These are phyloP conservation scores for Caryocar brasiliense DNA, from an alignment of 441 rosid genomes.

Conservation along the genomic window DNA sequence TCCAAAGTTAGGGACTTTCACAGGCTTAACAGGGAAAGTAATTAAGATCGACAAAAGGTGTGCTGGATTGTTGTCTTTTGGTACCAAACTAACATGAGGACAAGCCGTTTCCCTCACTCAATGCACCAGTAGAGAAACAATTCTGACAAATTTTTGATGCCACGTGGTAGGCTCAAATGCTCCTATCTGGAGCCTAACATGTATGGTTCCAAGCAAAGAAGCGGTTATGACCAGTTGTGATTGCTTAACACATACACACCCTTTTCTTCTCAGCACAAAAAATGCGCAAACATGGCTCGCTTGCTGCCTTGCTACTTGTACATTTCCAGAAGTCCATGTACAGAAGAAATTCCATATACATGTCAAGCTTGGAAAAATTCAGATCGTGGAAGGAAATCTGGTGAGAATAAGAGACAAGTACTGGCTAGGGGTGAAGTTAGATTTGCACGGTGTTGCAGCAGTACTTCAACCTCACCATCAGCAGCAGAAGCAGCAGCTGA, in stretches of 20 bases:
- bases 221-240: not conserved
- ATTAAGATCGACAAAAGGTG: too few relatives aligned
- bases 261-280: not conserved
- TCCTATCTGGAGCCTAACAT: not conserved
- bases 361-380: not conserved
- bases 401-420: not conserved
- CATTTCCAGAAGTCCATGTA: not conserved
- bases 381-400: not conserved
- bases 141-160: too few relatives aligned
- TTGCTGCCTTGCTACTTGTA: slow-evolving; percentile 2
- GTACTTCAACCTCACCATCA: slow-evolving; percentile 5
- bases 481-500: slow-evolving; percentile 4
- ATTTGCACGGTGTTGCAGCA: slow-evolving; percentile 4
- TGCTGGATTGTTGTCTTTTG: too few relatives aligned
- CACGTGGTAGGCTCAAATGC: slow-evolving; percentile 1
- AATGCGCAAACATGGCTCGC: slow-evolving; percentile 5
- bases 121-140: too few relatives aligned
- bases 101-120: too few relatives aligned
- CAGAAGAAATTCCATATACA: not conserved
- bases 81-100: too few relatives aligned
- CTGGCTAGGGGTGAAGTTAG: not conserved
- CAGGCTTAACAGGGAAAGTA: too few relatives aligned
- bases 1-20: too few relatives aligned
- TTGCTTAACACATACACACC: too few relatives aligned
- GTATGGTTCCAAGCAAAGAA: slow-evolving; percentile 5